Conservation (phyloP, 805 yeast genomes). For the Metschnikowia borealis region DNA sequence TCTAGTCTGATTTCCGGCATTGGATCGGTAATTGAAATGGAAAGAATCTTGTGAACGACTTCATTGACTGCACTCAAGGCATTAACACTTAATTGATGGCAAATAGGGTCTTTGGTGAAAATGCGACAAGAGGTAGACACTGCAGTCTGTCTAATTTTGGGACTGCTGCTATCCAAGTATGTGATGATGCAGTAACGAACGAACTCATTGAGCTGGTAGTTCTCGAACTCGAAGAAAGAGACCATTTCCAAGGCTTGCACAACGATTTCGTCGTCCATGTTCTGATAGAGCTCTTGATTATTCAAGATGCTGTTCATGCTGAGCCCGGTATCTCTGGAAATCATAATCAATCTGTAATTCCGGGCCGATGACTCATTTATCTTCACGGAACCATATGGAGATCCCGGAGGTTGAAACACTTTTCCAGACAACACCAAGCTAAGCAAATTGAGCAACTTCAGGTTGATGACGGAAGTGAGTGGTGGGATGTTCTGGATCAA, state of each 20-base stretch:
- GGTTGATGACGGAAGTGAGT: constrained; percentile 66
- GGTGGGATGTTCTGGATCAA: constrained; percentile 77
- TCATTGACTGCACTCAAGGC: constrained; percentile 81
- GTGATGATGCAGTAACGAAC: constrained; percentile 80
- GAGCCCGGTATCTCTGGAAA: constrained; percentile 60
- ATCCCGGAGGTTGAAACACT: constrained; percentile 78
- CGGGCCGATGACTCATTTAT: constrained; percentile 66
- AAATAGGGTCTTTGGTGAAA: constrained; percentile 76
- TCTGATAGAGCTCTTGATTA: constrained; percentile 31
- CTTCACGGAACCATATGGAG: constrained; percentile 62
- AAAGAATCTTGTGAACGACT: constrained; percentile 73
- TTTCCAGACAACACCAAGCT: constrained; percentile 79
- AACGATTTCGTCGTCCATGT: constrained; percentile 45
- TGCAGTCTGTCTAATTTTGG: constrained; percentile 78
- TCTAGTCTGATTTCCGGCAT: constrained; percentile 79
- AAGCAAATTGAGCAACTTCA: constrained; percentile 63
- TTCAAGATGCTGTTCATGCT: constrained; percentile 32
- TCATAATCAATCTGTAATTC: constrained; percentile 72
- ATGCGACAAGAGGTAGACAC: constrained; percentile 78
- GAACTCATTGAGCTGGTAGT: constrained; percentile 78
- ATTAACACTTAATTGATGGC: constrained; percentile 74
- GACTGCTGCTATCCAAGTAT: constrained; percentile 75
- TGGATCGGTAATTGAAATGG: constrained; percentile 86
- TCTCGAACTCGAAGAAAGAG: constrained; percentile 67
- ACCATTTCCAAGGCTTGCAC: constrained; percentile 78